phyloP scores from a whole-genome alignment of 2,329 filamentous ascomycete species.

The Dactylella cylindrospora region DNA sequence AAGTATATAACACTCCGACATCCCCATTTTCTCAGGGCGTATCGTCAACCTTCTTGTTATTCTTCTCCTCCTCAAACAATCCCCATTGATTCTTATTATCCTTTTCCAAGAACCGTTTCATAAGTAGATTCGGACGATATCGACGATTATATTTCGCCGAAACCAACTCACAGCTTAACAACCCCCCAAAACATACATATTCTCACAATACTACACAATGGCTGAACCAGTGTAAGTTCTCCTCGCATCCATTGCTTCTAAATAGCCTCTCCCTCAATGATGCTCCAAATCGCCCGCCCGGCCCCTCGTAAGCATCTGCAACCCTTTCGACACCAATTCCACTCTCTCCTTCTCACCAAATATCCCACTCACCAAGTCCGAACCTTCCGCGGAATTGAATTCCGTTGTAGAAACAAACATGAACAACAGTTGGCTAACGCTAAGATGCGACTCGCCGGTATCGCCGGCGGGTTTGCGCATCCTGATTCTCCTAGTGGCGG shows the following conservation, averaged over 20 bases:
- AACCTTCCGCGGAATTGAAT: constrained; percentile 44
- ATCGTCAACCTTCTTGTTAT: not conserved
- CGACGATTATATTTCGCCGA: too few relatives aligned
- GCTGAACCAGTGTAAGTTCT: constrained; percentile 63
- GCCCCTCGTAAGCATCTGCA: constrained; percentile 31
- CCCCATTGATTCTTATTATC: not conserved
- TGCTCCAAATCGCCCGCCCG: constrained; percentile 50
- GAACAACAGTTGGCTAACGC: constrained; percentile 46
- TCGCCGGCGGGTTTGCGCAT: constrained; percentile 48
- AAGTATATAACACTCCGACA: constrained; percentile 34
- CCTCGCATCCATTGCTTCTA: too few relatives aligned
- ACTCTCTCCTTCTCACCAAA: constrained; percentile 20
- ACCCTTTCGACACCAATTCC: constrained; percentile 15
- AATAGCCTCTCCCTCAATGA: not conserved
- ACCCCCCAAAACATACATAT: too few relatives aligned
- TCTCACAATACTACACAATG: constrained; percentile 47
- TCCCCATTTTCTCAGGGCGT: not conserved
- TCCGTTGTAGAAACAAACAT: constrained; percentile 30
- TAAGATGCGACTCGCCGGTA: constrained; percentile 48
- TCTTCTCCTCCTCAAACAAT: not conserved
- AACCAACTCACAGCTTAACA: too few relatives aligned
- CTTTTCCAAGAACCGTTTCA: not conserved
- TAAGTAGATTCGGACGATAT: too few relatives aligned
- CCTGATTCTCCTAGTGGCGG: constrained; percentile 48
- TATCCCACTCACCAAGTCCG: constrained; percentile 44